Conservation (phyloP, 2,329 filamentous ascomycete genomes). For the Diaporthe ampelina region DNA sequence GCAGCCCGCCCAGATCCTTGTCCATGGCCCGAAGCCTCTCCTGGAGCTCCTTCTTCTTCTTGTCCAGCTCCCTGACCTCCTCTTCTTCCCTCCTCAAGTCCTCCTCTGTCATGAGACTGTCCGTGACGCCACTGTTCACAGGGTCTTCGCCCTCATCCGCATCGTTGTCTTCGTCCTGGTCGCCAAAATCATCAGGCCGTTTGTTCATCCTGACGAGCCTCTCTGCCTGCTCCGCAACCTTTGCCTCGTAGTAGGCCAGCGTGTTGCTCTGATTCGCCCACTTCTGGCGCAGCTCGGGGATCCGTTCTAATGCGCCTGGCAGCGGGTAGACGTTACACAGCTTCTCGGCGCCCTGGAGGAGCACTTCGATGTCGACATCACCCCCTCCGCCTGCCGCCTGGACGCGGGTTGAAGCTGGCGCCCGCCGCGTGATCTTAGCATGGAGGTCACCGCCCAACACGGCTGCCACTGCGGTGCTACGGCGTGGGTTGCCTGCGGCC, state of each 20-base stretch:
- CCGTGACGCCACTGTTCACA: slow-evolving; percentile 51
- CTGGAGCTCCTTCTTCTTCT: slow-evolving; percentile 69
- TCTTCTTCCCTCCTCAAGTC: slow-evolving; percentile 79
- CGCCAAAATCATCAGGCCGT: slow-evolving; percentile 69
- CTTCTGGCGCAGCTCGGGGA: slow-evolving; percentile 78
- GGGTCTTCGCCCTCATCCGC: slow-evolving; percentile 67
- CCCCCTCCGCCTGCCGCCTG: slow-evolving; percentile 61
- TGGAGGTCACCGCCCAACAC: slow-evolving; percentile 91
- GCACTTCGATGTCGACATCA: slow-evolving; percentile 89
- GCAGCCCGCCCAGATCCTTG: slow-evolving; percentile 67
- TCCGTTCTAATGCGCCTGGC: slow-evolving; percentile 82
- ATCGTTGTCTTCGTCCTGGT: slow-evolving; percentile 69
- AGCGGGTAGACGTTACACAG: slow-evolving; percentile 90
- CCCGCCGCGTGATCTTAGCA: slow-evolving; percentile 78
- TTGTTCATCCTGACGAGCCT: slow-evolving; percentile 82
- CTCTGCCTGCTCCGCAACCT: slow-evolving; percentile 81
- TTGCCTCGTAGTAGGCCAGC: slow-evolving; percentile 83
- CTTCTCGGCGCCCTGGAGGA: slow-evolving; percentile 90
- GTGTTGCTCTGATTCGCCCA: slow-evolving; percentile 80
- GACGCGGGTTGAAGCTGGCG: slow-evolving; percentile 59
- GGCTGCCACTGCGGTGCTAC: slow-evolving; percentile 88
- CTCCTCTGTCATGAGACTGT: slow-evolving; percentile 72
- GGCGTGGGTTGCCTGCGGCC: slow-evolving; percentile 67
- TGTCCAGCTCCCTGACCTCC: slow-evolving; percentile 69
- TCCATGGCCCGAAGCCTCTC: slow-evolving; percentile 67